Conservation (phyloP, 2,329 filamentous ascomycete genomes). For the Elsinoe ampelina region DNA sequence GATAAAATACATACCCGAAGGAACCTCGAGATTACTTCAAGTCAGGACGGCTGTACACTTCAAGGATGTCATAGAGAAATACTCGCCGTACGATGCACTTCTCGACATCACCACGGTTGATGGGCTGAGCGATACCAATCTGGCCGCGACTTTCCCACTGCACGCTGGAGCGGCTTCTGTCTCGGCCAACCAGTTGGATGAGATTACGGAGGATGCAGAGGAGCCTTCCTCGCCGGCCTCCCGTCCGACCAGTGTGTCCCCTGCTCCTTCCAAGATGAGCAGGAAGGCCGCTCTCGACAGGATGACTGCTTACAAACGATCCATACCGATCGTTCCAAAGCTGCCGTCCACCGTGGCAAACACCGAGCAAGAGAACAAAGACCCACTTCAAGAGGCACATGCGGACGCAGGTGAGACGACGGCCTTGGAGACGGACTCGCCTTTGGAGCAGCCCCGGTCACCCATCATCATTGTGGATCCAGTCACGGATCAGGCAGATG, state of each 20-base stretch:
- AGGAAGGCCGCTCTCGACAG: conserved; percentile 11
- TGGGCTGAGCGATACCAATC: conserved; percentile 76
- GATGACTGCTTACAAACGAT: conserved; percentile 7
- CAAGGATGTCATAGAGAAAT: conserved; percentile 52
- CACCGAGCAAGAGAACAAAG: neutral
- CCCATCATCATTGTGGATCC: neutral
- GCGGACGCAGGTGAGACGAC: no score
- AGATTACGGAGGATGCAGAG: conserved; percentile 89
- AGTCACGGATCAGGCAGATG: neutral
- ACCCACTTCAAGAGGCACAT: neutral
- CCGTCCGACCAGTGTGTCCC: neutral
- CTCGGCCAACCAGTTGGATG: conserved; percentile 75
- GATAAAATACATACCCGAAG: conserved; percentile 85
- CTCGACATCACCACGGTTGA: conserved; percentile 66
- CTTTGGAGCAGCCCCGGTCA: neutral
- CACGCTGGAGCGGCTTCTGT: conserved; percentile 81
- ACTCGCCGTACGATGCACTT: conserved; percentile 77
- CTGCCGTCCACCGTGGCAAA: conserved; percentile 10
- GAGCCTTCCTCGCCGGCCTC: conserved; percentile 40
- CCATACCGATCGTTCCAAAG: conserved; percentile 1
- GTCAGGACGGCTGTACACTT: conserved; percentile 71
- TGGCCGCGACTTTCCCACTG: conserved; percentile 80
- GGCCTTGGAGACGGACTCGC: no score
- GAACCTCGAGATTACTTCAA: conserved; percentile 83
- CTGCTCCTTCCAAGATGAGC: neutral